Conservation (phyloP, 2,329 filamentous ascomycete genomes). For the Diaporthe sp. region DNA sequence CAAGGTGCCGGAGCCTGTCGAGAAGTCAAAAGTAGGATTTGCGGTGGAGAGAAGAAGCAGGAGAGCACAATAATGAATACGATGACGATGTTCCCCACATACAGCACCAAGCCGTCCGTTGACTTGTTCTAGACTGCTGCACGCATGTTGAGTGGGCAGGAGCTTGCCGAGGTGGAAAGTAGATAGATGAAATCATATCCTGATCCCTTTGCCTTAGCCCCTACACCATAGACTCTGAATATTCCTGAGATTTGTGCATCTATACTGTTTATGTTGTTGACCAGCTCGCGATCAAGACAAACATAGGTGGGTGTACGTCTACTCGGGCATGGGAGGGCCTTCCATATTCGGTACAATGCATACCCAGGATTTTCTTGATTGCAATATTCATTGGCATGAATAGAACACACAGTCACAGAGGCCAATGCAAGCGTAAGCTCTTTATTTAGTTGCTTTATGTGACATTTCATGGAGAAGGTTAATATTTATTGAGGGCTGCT, state of each 20-base stretch:
- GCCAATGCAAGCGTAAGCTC: neutral
- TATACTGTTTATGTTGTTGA: too few species aligned
- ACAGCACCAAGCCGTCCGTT: constrained; percentile 13
- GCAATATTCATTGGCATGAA: neutral
- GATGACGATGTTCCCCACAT: constrained; percentile 31
- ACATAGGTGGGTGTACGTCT: neutral
- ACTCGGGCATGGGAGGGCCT: neutral
- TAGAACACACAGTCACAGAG: neutral
- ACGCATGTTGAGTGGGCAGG: constrained; percentile 9
- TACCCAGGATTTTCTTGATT: neutral
- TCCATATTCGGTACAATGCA: neutral
- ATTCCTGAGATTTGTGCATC: too few species aligned
- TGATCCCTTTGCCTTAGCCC: constrained; percentile 7
- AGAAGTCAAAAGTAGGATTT: constrained; percentile 19
- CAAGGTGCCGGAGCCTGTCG: constrained; percentile 1
- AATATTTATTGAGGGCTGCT: rapidly evolving
- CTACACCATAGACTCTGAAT: neutral
- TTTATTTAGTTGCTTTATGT: neutral
- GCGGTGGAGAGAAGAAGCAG: constrained; percentile 20
- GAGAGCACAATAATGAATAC: constrained; percentile 41
- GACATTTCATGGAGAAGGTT: too few species aligned
- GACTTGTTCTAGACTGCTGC: constrained; percentile 24
- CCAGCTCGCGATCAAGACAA: too few species aligned
- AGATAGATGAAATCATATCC: constrained; percentile 35
- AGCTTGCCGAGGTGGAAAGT: constrained; percentile 22